Base-by-base conservation (phyloP, 495 filamentous ascomycete species). In the Trypethelium eluteriae region DNA sequence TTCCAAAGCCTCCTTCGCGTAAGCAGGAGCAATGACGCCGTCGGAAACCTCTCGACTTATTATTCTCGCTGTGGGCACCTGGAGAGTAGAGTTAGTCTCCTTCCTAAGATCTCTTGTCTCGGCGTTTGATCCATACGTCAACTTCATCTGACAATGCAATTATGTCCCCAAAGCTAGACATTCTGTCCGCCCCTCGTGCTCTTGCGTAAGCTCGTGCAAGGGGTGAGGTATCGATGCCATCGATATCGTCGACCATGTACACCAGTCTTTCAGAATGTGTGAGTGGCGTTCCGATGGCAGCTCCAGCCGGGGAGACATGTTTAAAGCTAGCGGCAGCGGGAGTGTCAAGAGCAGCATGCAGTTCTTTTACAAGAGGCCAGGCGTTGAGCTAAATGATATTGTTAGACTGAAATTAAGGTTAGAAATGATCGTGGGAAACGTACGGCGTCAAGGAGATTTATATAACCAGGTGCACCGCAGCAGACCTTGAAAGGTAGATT, bases 261-360 rank as follows among this genome's bases (percentile, higher is more conserved):
- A 97, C 93, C 81, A 95, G 93, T 79, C 89, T 86, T 82, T 98
- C 94, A 63, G 89, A 87, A 63, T 91, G 86, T 67, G 78, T 91
- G 70, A 98, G 82, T 44, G 89, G 90, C 34, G 92, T 83, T 68
- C 93, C 94, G 73, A 98, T 92, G 64, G 94, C 94, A 61, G 94
- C 94, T 70, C 94, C 94, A 47, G 94, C 94, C 7, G 94, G 94
- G 3, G 95, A 98, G 47, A 98, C 94, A 75, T 98, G 95, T 84
- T 98, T 98, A 88, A 98, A 98, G 76, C 90, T 95, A 62, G 94
- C 93, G 25, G 94, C 95, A 36, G 94, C 94, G n/a, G 95, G 90
- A 74, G 87, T 85, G 70, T 88, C 84, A 2, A 96, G 85, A 39
- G 93, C 89, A 67, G 87, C 81, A 83, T 93, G 94, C 68, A 98